Percentiles rank a stretch among this genome's conserved stretches.
Evolutionary conservation across 1,284 basidiomycete genomes (phyloP).

Genomic region (Moesziomyces globuligerus): DNA sequence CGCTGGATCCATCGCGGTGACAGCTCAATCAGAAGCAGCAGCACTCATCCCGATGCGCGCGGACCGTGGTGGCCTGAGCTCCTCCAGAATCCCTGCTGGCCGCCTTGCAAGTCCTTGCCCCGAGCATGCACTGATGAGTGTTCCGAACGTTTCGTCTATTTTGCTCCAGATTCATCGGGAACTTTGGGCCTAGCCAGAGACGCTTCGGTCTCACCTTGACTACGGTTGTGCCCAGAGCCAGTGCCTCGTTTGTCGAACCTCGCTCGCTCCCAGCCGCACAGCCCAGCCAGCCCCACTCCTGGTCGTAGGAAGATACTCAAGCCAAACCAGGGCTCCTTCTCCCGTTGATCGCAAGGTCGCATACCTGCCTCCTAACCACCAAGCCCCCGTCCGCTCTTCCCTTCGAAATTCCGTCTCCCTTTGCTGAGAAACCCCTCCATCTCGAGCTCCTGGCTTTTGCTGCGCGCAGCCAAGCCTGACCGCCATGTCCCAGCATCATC

Average conservation of each 20-base stretch:
- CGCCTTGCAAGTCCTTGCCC: background rate
- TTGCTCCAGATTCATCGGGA: background rate
- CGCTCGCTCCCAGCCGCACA: background rate
- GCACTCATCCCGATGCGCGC: background rate
- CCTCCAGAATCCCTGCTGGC: background rate
- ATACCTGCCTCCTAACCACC: too few species aligned
- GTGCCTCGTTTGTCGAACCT: background rate
- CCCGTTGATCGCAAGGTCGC: background rate
- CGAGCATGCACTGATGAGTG: background rate
- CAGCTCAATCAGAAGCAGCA: background rate
- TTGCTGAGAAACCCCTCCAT: too few species aligned
- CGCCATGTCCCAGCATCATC: slow-evolving; percentile 46
- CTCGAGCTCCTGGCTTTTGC: background rate
- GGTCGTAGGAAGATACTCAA: background rate
- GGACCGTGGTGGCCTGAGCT: background rate
- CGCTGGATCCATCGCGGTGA: background rate
- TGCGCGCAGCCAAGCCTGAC: background rate
- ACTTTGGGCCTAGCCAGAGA: background rate
- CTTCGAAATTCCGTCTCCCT: too few species aligned
- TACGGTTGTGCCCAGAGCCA: background rate
- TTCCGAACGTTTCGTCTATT: slow-evolving; percentile 1
- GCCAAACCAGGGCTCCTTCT: background rate
- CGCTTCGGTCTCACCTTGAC: background rate
- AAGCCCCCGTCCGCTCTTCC: too few species aligned
- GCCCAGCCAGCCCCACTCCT: background rate